A percentile compares a stretch with the other conserved stretches of the same genome.
Evolutionary conservation across 805 yeast genomes (phyloP).

Genomic region (Candida germanica): DNA sequence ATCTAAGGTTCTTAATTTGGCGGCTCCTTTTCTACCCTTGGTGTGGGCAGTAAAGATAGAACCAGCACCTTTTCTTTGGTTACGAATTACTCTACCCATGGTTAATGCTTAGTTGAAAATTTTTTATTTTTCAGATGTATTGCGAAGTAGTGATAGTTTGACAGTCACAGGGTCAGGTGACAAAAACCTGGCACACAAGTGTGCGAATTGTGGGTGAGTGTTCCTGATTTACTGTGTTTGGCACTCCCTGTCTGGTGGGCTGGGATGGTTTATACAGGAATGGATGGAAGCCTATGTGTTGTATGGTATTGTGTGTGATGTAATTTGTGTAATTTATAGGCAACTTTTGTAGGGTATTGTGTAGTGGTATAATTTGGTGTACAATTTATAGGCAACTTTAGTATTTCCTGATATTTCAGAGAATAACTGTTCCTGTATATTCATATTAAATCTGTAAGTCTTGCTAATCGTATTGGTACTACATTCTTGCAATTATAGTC

Average conservation of each 20-base stretch:
- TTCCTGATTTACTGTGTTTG: neutral
- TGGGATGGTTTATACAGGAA: no score
- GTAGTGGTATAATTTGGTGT: no score
- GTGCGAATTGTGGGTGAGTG: neutral
- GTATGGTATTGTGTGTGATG: no score
- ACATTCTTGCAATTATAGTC: no score
- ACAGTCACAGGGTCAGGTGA: neutral
- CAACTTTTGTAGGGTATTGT: no score
- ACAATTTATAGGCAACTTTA: no score
- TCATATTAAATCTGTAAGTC: no score
- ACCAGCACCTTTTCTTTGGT: constrained; percentile 99
- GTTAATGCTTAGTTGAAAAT: constrained; percentile 2
- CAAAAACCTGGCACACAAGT: neutral
- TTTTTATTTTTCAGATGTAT: neutral
- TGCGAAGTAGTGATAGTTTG: neutral
- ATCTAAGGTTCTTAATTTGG: constrained; percentile 98
- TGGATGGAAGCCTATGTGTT: no score
- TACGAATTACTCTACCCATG: constrained; percentile 98
- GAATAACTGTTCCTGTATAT: no score
- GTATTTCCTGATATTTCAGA: no score
- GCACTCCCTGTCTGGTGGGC: constrained; percentile 1
- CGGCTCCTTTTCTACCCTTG: constrained; percentile 99
- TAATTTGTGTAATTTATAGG: no score
- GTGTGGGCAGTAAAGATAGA: constrained; percentile 99
- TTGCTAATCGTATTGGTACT: no score